phyloP scores from a whole-genome alignment of 768 basidiomycete species.

The Albatrellus ellisii region DNA sequence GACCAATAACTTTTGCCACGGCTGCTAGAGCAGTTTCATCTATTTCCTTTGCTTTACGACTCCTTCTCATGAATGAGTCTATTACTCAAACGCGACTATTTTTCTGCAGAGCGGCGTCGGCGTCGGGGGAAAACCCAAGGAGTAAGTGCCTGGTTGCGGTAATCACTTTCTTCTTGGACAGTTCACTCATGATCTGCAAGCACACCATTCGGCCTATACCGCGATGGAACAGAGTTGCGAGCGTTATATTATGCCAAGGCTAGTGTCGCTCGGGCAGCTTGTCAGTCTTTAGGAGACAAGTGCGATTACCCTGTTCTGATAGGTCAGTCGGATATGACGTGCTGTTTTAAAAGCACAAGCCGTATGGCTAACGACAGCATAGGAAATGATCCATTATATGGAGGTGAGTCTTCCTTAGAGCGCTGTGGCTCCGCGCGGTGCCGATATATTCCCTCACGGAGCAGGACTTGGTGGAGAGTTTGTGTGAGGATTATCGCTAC shows the following conservation, averaged over 20 bases:
- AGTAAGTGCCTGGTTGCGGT: conserved; percentile 27
- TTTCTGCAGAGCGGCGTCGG: conserved; percentile 54
- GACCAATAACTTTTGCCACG: too few species aligned
- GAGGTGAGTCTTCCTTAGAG: conserved; percentile 32
- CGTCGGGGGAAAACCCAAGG: conserved; percentile 49
- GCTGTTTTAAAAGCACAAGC: too few species aligned
- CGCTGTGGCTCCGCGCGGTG: not conserved
- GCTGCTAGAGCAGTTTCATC: too few species aligned
- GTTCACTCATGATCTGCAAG: conserved; percentile 31
- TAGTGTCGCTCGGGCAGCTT: conserved; percentile 55
- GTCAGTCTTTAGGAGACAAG: conserved; percentile 38
- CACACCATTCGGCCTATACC: conserved; percentile 64
- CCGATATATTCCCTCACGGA: not conserved
- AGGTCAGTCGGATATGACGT: conserved; percentile 39
- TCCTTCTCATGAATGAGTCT: too few species aligned
- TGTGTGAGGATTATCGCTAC: conserved; percentile 34
- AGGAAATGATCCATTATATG: conserved; percentile 74
- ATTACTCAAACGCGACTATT: not conserved
- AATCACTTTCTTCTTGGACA: too few species aligned
- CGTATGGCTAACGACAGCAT: too few species aligned
- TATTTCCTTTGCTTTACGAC: too few species aligned
- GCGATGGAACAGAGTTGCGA: conserved; percentile 65
- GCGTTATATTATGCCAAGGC: conserved; percentile 60
- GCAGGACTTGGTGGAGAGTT: conserved; percentile 66
- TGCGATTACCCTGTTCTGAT: conserved; percentile 70